Evolutionary conservation across 345 rosid genomes (phyloP).

Genomic region (Populus tremula): DNA sequence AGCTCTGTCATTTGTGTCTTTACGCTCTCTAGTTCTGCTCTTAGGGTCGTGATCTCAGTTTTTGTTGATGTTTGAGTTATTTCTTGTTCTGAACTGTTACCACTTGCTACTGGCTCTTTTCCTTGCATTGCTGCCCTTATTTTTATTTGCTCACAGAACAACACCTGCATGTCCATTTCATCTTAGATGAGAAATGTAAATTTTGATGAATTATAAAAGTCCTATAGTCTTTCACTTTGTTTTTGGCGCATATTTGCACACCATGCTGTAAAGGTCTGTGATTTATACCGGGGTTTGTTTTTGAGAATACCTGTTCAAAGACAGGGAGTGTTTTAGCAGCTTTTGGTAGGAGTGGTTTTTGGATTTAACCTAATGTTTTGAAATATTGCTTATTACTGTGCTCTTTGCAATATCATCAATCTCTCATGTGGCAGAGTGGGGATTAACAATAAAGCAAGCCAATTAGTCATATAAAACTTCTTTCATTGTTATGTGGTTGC

Average conservation of each 20-base stretch:
- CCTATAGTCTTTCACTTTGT: not conserved
- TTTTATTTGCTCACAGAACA: constrained; percentile 79
- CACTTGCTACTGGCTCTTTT: constrained; percentile 40
- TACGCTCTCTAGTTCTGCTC: constrained; percentile 53
- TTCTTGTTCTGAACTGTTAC: constrained; percentile 43
- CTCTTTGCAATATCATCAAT: not conserved
- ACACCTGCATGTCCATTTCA: constrained; percentile 43
- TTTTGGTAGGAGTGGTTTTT: not conserved
- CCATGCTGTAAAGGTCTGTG: not conserved
- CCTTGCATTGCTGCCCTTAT: constrained; percentile 65
- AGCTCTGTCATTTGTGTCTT: constrained; percentile 61
- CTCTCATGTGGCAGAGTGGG: too few relatives aligned
- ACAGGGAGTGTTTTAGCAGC: too few relatives aligned
- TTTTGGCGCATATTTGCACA: not conserved
- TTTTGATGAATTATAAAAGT: not conserved
- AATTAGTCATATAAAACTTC: not conserved
- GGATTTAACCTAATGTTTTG: not conserved
- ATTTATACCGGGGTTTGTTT: not conserved
- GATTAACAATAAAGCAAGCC: not conserved
- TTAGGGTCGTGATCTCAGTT: constrained; percentile 48
- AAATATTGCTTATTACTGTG: not conserved
- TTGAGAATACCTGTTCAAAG: not conserved
- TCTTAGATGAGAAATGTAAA: constrained; percentile 11
- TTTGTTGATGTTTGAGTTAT: constrained; percentile 39
- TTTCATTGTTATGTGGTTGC: not conserved